These are phyloP conservation scores for Circinella umbellata DNA, from an alignment of 371 early-diverging fungal species.

Conservation along the genomic window DNA sequence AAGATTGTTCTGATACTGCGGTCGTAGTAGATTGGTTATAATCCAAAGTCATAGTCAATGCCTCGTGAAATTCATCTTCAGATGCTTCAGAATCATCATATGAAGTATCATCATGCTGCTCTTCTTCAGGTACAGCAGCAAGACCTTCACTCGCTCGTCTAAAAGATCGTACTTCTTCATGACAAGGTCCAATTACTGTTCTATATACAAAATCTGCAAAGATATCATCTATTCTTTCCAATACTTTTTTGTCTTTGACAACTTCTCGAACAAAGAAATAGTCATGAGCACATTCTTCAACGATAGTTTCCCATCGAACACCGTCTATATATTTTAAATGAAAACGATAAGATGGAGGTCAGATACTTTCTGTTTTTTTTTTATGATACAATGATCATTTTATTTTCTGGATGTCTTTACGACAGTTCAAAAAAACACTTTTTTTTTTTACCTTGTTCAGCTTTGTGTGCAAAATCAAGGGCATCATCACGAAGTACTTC, in stretches of 20 bases:
- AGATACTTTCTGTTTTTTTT: too few species aligned
- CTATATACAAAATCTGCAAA: constrained; percentile 50
- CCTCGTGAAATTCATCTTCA: constrained; percentile 27
- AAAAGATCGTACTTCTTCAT: constrained; percentile 5
- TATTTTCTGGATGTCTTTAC: too few species aligned
- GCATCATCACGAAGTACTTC: constrained; percentile 55
- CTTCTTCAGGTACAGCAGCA: constrained; percentile 33
- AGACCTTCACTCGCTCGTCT: constrained; percentile 14
- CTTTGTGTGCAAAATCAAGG: constrained; percentile 40
- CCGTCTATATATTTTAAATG: constrained; percentile 25
- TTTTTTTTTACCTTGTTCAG: constrained; percentile 24
- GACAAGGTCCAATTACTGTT: constrained; percentile 19
- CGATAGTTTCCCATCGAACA: constrained; percentile 42
- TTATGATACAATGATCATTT: too few species aligned
- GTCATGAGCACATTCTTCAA: constrained; percentile 49
- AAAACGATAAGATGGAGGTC: too few species aligned
- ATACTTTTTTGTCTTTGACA: constrained; percentile 44
- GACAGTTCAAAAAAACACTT: too few species aligned
- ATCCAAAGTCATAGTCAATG: constrained; percentile 10
- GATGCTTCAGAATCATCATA: constrained; percentile 18
- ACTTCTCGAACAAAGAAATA: constrained; percentile 58
- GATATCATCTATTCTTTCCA: constrained; percentile 37
- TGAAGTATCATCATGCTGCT: constrained; percentile 16
- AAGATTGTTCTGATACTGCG: neutral
- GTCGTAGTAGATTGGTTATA: neutral